Evolutionary conservation across 2,329 filamentous ascomycete genomes (phyloP).

Genomic region (Malbranchea zuffiana): DNA sequence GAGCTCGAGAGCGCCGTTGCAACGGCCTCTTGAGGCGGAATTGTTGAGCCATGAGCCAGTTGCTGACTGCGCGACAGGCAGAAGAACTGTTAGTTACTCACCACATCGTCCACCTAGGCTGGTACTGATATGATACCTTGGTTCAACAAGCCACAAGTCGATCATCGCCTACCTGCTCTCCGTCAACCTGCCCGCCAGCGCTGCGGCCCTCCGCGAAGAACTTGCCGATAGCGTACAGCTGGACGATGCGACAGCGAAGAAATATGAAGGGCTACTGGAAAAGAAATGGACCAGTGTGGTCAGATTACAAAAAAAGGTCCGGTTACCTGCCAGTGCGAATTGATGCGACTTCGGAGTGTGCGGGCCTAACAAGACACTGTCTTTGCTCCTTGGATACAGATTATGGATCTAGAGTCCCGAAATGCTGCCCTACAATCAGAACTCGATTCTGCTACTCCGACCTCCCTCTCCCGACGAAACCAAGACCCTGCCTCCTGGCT

Average conservation of each 20-base stretch:
- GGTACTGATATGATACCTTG: too few relatives aligned
- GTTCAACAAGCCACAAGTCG: conserved; percentile 64
- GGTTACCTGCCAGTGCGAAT: conserved; percentile 10
- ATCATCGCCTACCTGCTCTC: conserved; percentile 80
- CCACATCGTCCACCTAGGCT: background rate
- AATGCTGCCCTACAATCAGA: conserved; percentile 66
- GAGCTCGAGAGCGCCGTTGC: too few relatives aligned
- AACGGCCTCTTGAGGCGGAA: too few relatives aligned
- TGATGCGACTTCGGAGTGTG: background rate
- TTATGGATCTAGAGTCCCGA: conserved; percentile 81
- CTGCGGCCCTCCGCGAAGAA: conserved; percentile 64
- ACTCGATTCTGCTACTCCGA: conserved; percentile 70
- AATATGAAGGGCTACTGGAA: conserved; percentile 86
- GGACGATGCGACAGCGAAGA: conserved; percentile 73
- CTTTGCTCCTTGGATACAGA: conserved; percentile 43
- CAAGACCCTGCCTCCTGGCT: conserved; percentile 80
- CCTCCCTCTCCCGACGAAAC: conserved; percentile 65
- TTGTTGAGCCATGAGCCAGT: conserved; percentile 61
- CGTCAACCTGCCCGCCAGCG: conserved; percentile 58
- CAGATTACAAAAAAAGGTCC: conserved; percentile 84
- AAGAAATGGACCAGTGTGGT: conserved; percentile 99
- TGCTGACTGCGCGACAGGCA: conserved; percentile 68
- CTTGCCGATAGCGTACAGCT: conserved; percentile 57
- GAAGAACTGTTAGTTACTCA: conserved; percentile 35
- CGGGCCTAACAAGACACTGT: conserved; percentile 6